phyloP scores from a whole-genome alignment of 768 basidiomycete genomes.

The Suillus lakei region DNA sequence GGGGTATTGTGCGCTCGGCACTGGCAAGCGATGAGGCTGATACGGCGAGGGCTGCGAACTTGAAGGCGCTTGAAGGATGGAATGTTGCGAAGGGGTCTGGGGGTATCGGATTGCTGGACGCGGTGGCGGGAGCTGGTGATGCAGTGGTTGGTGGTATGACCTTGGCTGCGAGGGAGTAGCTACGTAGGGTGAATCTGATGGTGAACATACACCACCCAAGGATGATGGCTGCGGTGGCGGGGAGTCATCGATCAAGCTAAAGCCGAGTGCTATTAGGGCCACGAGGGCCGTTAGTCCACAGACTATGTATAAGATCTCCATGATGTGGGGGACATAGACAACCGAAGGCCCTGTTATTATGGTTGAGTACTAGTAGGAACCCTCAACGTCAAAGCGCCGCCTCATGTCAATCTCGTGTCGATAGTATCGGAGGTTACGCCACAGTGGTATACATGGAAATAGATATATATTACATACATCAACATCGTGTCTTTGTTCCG shows the following conservation, averaged over 20 bases:
- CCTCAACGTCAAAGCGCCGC: neutral
- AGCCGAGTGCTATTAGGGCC: neutral
- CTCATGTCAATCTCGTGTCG: neutral
- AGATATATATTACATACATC: neutral
- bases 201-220: neutral
- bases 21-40: neutral
- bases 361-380: neutral
- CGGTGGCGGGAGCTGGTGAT: neutral
- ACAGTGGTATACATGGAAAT: conserved; percentile 3
- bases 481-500: too few species aligned
- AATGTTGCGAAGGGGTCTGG: neutral
- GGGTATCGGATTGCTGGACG: neutral
- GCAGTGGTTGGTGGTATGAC: neutral
- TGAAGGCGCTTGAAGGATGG: neutral
- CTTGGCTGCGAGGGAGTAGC: neutral
- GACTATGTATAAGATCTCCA: neutral
- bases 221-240: neutral
- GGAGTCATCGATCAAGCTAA: neutral
- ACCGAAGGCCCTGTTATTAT: neutral
- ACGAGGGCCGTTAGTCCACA: neutral
- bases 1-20: neutral
- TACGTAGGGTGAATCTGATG: neutral
- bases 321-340: neutral
- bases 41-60: neutral
- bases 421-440: neutral